Evolutionary conservation across 352 stramenopile genomes (phyloP).

Genomic region (Achlya hypogyna): DNA sequence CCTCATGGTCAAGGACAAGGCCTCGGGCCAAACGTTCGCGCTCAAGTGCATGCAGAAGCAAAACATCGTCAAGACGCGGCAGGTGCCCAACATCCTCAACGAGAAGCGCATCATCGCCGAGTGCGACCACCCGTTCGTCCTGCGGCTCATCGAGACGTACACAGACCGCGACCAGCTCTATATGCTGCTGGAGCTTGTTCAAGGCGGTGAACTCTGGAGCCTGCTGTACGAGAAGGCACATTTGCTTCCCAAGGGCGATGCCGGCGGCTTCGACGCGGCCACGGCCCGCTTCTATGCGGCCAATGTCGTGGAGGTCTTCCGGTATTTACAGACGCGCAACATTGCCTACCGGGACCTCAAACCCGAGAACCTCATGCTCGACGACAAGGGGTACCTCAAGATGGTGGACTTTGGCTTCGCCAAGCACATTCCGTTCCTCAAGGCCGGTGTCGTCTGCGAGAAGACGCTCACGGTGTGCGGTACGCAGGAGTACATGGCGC

Average conservation of each 20-base stretch:
- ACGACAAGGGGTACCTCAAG: constrained; percentile 85
- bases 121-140: constrained; percentile 96
- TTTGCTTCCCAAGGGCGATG: constrained; percentile 57
- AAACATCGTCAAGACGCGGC: constrained; percentile 93
- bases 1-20: constrained; percentile 84
- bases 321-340: constrained; percentile 71
- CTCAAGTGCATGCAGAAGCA: constrained; percentile 95
- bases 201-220: constrained; percentile 95
- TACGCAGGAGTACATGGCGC: constrained; percentile 72
- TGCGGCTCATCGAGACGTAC: constrained; percentile 93
- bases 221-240: constrained; percentile 86
- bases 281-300: constrained; percentile 88
- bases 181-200: constrained; percentile 97
- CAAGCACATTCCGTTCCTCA: constrained; percentile 71
- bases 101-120: constrained; percentile 97
- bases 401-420: constrained; percentile 79
- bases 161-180: constrained; percentile 93
- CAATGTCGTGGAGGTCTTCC: constrained; percentile 77
- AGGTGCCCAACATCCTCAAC: constrained; percentile 97
- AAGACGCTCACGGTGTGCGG: constrained; percentile 78
- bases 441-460: constrained; percentile 53
- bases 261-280: constrained; percentile 49
- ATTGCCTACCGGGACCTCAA: constrained; percentile 79
- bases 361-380: constrained; percentile 68
- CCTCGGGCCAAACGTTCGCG: constrained; percentile 83